Evolutionary conservation across 306 rosid species (phyloP), one percentile per base, ranked within the genome.

Genomic region (Cucumis hystrix): DNA sequence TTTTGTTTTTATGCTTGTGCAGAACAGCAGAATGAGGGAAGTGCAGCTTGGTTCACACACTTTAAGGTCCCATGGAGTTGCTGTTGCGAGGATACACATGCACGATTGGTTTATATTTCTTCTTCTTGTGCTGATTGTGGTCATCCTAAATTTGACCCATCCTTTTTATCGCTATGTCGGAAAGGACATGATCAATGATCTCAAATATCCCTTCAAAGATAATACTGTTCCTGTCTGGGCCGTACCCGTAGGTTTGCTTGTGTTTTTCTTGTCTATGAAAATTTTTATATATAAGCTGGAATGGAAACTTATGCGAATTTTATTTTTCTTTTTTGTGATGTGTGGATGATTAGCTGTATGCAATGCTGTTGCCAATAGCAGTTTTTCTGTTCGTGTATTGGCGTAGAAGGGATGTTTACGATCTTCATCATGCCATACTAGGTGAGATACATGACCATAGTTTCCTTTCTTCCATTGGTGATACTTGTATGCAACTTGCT

Each of bases 81-180:
- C 79, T 59, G 80, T 93, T 69, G 92, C 91, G 20, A 83, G 83
- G 83, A 88, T 83, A 18, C 97, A 93, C 78, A 80, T 55, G 91
- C 93, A 91, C 74, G 97, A 93, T 84, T 93, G 98, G 98, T 54
- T 87, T 73, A 93, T 93, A 79, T 90, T 93, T 67, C 15, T 91
- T 85, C 86, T 93, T 66, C 97, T 93, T 28, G 84, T 79, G 81
- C 6, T 86, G 59, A 78, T 88, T 74, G 86, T 68, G 75, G 56
- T 82, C 79, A 10, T 67, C 43, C 77, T 93, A 23, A 9, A 78
- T 41, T 10, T 79, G 25, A 87, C 87, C 52, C 93, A 83, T 83
- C 97, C 97, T 57, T 93, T 93, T 87, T 86, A 88, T 89, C 97
- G 97, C 67, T 93, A 79, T 85, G 97, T 93, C 55, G 96, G 96